Conservation (phyloP, 768 basidiomycete species). For the Phanerochaete carnosa region DNA sequence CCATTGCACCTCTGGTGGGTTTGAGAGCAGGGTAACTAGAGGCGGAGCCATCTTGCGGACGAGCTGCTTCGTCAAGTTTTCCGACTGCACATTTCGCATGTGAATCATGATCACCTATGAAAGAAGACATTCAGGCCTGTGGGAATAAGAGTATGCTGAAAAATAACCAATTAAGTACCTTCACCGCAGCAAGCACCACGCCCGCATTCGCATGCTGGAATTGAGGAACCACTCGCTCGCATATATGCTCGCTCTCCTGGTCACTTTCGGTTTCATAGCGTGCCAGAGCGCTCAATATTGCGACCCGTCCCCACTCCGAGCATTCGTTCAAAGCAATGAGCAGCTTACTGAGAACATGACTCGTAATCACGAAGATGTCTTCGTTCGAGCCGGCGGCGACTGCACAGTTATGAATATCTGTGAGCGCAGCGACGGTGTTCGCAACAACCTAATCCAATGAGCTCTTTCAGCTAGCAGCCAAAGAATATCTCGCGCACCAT, state of each 20-base stretch:
- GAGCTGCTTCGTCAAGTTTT: slow-evolving; percentile 81
- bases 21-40: slow-evolving; percentile 89
- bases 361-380: slow-evolving; percentile 80
- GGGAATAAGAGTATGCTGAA: not conserved
- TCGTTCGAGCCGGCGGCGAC: slow-evolving; percentile 54
- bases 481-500: slow-evolving; percentile 61
- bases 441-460: slow-evolving; percentile 75
- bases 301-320: slow-evolving; percentile 98
- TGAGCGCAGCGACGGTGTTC: slow-evolving; percentile 89
- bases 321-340: slow-evolving; percentile 96
- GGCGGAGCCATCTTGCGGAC: slow-evolving; percentile 98
- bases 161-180: slow-evolving; percentile 43
- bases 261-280: slow-evolving; percentile 83
- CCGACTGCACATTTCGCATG: slow-evolving; percentile 76
- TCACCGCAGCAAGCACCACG: slow-evolving; percentile 95
- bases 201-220: slow-evolving; percentile 97
- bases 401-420: slow-evolving; percentile 85
- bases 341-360: slow-evolving; percentile 79
- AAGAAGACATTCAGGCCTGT: too few relatives aligned
- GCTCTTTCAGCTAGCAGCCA: slow-evolving; percentile 3
- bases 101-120: slow-evolving; percentile 98
- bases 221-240: slow-evolving; percentile 96
- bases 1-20: slow-evolving; percentile 98
- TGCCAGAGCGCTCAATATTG: slow-evolving; percentile 82
- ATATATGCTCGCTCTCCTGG: slow-evolving; percentile 97